phyloP scores from a whole-genome alignment of 495 filamentous ascomycete genomes.

The Parachaetomium inaequale region DNA sequence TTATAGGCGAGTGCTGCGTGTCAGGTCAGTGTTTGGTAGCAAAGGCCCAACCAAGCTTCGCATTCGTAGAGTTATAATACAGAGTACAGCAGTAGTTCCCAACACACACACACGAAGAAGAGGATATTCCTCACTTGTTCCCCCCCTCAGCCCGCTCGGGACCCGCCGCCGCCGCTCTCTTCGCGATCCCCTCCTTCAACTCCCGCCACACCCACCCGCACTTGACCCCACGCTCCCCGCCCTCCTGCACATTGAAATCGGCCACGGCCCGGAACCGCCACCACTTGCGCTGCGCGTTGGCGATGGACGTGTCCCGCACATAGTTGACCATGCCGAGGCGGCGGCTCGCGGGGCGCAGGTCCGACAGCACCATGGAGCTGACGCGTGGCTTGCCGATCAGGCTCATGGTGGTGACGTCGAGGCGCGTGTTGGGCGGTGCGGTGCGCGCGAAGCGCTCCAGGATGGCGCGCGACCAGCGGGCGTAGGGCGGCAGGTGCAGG shows the following conservation, averaged over 20 bases:
- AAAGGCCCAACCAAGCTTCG: too few species aligned
- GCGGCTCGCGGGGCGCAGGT: conserved; percentile 42
- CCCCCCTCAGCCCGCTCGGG: background rate
- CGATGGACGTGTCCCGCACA: conserved; percentile 35
- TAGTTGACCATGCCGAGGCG: conserved; percentile 53
- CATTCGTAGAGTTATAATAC: too few species aligned
- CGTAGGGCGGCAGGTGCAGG: conserved; percentile 63
- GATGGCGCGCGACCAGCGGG: conserved; percentile 63
- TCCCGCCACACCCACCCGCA: conserved; percentile 34
- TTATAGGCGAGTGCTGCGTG: too few species aligned
- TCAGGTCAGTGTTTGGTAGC: too few species aligned
- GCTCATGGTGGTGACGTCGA: conserved; percentile 71
- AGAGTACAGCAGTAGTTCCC: too few species aligned
- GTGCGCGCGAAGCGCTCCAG: conserved; percentile 61
- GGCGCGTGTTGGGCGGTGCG: conserved; percentile 57
- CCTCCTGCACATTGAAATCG: conserved; percentile 32
- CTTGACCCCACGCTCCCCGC: conserved; percentile 15
- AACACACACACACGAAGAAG: background rate
- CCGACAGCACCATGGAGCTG: conserved; percentile 44
- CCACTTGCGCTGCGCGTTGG: conserved; percentile 32
- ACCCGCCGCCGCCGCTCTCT: background rate
- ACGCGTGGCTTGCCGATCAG: conserved; percentile 55
- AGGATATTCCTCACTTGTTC: background rate
- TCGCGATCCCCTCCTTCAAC: conserved; percentile 21
- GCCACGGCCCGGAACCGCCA: conserved; percentile 37